phyloP scores from a whole-genome alignment of 306 rosid species.

The Trichosanthes cucumerina region DNA sequence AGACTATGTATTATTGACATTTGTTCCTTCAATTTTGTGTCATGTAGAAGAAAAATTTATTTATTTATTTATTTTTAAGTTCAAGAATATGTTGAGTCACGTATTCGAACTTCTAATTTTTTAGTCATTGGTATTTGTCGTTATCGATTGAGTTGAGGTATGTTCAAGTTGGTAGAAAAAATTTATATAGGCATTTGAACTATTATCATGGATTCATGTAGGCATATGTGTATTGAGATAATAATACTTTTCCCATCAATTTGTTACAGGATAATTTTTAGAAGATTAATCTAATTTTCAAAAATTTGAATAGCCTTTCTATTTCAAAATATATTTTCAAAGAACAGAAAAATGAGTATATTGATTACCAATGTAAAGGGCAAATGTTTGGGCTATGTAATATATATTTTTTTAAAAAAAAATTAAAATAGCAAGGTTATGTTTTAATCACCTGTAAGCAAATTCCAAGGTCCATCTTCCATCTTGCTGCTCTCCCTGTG shows the following conservation, averaged over 20 bases:
- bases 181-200: not conserved
- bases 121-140: too few relatives aligned
- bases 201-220: not conserved
- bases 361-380: not conserved
- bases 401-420: not conserved
- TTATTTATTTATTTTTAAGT: too few relatives aligned
- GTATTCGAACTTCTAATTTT: too few relatives aligned
- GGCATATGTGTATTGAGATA: not conserved
- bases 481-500: not conserved
- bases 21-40: not conserved
- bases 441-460: conserved; percentile 4
- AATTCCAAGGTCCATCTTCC: conserved; percentile 11
- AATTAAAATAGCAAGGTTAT: not conserved
- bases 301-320: not conserved
- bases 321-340: not conserved
- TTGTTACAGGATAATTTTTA: not conserved
- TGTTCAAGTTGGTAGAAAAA: too few relatives aligned
- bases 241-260: not conserved
- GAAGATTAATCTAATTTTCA: not conserved
- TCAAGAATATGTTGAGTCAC: too few relatives aligned
- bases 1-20: not conserved
- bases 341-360: not conserved
- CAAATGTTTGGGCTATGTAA: not conserved
- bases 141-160: too few relatives aligned
- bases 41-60: too few relatives aligned